phyloP scores from a whole-genome alignment of 192 early-diverging fungal species.

The Linnemannia elongata region DNA sequence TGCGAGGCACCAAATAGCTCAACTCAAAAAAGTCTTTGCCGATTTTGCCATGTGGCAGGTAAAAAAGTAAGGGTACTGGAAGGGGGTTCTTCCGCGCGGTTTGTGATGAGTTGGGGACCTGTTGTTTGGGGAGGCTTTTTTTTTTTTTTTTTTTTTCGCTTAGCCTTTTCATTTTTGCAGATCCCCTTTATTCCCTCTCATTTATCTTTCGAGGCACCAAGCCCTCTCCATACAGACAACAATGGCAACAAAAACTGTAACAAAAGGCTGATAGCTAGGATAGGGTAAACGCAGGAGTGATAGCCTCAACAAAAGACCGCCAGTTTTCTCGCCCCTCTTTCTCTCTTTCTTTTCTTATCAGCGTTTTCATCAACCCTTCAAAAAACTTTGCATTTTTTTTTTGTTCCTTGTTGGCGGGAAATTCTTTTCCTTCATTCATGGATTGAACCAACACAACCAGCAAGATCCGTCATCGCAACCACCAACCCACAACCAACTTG shows the following conservation, averaged over 20 bases:
- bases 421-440: not conserved
- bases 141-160: conserved; percentile 1
- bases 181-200: not conserved
- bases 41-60: not conserved
- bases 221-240: too few relatives aligned
- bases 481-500: too few relatives aligned
- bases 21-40: not conserved
- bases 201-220: not conserved
- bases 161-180: not conserved
- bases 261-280: not conserved
- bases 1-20: not conserved
- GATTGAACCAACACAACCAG: too few relatives aligned
- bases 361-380: too few relatives aligned
- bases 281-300: not conserved
- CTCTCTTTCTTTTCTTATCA: not conserved
- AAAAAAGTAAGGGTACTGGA: not conserved
- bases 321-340: not conserved
- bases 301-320: not conserved
- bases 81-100: not conserved
- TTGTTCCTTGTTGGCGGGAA: not conserved
- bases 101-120: not conserved
- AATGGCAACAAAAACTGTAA: not conserved
- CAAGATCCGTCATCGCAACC: too few relatives aligned
- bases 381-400: not conserved
- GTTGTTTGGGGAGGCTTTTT: not conserved